These are phyloP conservation scores for Puccinia horiana DNA, from an alignment of 1,284 basidiomycete genomes.

Conservation along the genomic window DNA sequence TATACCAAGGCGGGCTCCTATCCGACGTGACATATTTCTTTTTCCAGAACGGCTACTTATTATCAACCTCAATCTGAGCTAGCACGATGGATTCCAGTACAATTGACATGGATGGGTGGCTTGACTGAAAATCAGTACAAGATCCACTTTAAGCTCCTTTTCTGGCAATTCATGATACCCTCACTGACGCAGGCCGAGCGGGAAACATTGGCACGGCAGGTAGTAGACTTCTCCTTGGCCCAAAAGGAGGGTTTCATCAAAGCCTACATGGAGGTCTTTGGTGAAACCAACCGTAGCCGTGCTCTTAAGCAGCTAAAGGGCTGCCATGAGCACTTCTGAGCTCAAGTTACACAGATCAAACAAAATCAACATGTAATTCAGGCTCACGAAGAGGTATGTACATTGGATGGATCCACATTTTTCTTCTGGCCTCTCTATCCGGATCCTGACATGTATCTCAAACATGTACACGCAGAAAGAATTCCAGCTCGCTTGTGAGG, in stretches of 20 bases:
- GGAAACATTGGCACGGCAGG: neutral
- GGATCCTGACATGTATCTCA: no score
- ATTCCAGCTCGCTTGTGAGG: neutral
- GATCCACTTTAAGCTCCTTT: neutral
- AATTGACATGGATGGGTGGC: conserved; percentile 19
- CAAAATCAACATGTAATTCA: neutral
- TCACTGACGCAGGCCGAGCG: neutral
- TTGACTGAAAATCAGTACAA: neutral
- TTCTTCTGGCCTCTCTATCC: no score
- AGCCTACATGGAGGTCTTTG: conserved; percentile 19
- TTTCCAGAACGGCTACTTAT: conserved; percentile 6
- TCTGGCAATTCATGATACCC: neutral
- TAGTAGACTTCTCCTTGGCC: conserved; percentile 9
- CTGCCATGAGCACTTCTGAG: conserved; percentile 14
- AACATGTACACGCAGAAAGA: no score
- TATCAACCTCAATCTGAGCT: neutral
- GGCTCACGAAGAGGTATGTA: neutral
- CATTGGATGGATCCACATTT: no score
- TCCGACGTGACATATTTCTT: conserved; percentile 7
- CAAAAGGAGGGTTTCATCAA: conserved; percentile 3
- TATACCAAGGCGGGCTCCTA: neutral
- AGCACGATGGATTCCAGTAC: conserved; percentile 8
- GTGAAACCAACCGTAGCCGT: neutral
- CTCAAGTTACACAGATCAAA: conserved; percentile 1
- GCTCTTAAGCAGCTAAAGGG: neutral